Percentiles rank a stretch among this genome's conserved stretches.
phyloP scores from a whole-genome alignment of 306 rosid species.

The Pueraria montana region DNA sequence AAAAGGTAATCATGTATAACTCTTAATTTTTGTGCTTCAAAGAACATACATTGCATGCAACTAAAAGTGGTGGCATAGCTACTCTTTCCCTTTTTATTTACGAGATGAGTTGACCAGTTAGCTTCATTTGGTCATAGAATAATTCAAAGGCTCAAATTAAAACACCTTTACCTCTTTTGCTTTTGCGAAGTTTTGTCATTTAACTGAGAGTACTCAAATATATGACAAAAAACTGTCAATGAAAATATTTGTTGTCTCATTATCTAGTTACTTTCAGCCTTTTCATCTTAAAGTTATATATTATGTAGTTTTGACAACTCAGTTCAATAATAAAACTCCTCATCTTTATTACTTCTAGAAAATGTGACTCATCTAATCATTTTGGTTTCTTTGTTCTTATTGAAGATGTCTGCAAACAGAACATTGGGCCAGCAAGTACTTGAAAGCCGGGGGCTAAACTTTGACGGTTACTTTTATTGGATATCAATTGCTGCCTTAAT shows the following conservation, averaged over 20 bases:
- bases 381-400: conserved; percentile 10
- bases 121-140: conserved; percentile 24
- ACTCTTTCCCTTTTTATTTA: neutral
- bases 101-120: neutral
- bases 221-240: conserved; percentile 23
- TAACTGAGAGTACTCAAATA: conserved; percentile 18
- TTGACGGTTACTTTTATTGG: conserved; percentile 63
- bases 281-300: neutral
- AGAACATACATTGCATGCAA: conserved; percentile 30
- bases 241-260: conserved; percentile 3
- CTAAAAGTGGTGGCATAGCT: neutral
- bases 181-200: neutral
- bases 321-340: conserved; percentile 12
- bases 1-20: conserved; percentile 54
- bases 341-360: conserved; percentile 12
- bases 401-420: conserved; percentile 58
- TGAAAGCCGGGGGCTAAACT: conserved; percentile 55
- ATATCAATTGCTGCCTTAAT: conserved; percentile 61
- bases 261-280: conserved; percentile 3
- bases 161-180: neutral
- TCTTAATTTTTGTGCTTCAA: neutral
- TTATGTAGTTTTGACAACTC: neutral
- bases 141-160: conserved; percentile 29
- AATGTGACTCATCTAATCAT: conserved; percentile 19
- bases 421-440: conserved; percentile 62